Evolutionary conservation across 2,329 filamentous ascomycete species (phyloP).

Genomic region (Aspergillus tanneri): DNA sequence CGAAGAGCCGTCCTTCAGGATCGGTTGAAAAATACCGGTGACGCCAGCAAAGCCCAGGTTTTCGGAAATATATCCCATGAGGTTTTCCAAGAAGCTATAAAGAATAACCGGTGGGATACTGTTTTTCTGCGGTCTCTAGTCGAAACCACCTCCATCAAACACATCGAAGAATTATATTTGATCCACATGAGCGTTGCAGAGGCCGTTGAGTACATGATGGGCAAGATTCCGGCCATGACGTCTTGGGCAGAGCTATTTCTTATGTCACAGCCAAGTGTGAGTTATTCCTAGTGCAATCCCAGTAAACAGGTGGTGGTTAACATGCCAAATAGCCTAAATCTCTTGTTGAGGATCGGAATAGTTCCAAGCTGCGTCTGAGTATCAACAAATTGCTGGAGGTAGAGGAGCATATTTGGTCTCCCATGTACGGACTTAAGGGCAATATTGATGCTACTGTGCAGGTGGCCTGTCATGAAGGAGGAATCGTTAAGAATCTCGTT

Average conservation of each 20-base stretch:
- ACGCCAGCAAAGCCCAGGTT: conserved; percentile 74
- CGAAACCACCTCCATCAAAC: conserved; percentile 66
- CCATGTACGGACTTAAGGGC: conserved; percentile 93
- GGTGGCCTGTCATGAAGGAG: conserved; percentile 71
- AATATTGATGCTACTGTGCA: conserved; percentile 98
- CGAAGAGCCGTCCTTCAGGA: conserved; percentile 92
- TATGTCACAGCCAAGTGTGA: conserved; percentile 65
- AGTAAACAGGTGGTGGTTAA: conserved; percentile 25
- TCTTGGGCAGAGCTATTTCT: conserved; percentile 84
- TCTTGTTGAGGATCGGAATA: conserved; percentile 74
- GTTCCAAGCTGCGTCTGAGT: conserved; percentile 73
- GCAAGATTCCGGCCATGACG: conserved; percentile 78
- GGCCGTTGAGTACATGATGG: conserved; percentile 75
- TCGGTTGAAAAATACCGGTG: conserved; percentile 84
- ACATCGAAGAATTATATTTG: conserved; percentile 85
- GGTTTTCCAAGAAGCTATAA: conserved; percentile 86
- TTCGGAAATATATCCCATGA: conserved; percentile 95
- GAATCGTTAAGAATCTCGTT: conserved; percentile 67
- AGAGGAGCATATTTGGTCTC: conserved; percentile 97
- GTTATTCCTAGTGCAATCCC: conserved; percentile 20
- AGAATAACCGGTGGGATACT: conserved; percentile 76
- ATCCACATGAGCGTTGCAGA: conserved; percentile 73
- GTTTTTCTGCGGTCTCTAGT: conserved; percentile 66
- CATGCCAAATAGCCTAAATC: conserved; percentile 58
- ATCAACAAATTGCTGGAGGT: conserved; percentile 93